Percentiles rank a stretch among this genome's conserved stretches.
Conservation (phyloP, 2,329 filamentous ascomycete species). For the Scedosporium boydii region DNA sequence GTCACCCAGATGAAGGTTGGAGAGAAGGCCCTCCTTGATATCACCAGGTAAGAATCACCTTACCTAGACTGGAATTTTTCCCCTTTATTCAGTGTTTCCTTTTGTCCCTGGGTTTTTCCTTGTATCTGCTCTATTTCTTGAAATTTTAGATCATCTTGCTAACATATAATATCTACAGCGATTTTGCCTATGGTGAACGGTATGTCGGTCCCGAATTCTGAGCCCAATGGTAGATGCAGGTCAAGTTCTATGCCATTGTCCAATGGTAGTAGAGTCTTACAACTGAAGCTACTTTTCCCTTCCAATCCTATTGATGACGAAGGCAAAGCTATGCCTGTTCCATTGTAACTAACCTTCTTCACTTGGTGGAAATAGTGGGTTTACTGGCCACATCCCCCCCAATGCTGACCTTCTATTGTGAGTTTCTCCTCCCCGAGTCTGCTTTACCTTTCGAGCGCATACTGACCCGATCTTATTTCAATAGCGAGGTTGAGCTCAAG, state of each 20-base stretch:
- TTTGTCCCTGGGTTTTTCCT: too few species aligned
- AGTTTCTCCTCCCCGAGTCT: constrained; percentile 27
- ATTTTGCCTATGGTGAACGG: constrained; percentile 55
- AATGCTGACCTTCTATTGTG: constrained; percentile 76
- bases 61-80: not conserved
- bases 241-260: not conserved
- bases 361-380: constrained; percentile 46
- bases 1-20: constrained; percentile 80
- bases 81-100: too few species aligned
- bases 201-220: constrained; percentile 25
- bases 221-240: not conserved
- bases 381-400: constrained; percentile 67
- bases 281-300: not conserved
- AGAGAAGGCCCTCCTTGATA: constrained; percentile 80
- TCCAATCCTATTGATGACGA: not conserved
- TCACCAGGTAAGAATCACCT: constrained; percentile 52
- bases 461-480: not conserved
- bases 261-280: not conserved
- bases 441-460: not conserved
- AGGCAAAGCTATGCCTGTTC: not conserved
- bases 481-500: constrained; percentile 61
- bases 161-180: constrained; percentile 27
- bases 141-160: too few species aligned
- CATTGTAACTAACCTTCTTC: not conserved
- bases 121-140: too few species aligned